Conservation (phyloP, 2,329 filamentous ascomycete species). For the Fusarium solani-melongenae region DNA sequence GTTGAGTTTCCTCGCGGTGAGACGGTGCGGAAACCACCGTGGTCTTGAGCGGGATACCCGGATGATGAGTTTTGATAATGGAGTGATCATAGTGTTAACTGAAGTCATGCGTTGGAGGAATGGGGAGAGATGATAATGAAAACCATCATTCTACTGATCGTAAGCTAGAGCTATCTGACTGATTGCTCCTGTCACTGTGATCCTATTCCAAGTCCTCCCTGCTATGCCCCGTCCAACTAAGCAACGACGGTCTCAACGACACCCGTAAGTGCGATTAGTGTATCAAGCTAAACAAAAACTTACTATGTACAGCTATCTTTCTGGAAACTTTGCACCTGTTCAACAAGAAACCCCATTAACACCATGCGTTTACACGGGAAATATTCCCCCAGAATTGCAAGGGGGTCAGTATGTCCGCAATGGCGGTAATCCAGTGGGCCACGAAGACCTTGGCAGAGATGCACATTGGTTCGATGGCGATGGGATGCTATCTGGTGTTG, state of each 20-base stretch:
- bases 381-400: conserved; percentile 71
- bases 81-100: background rate
- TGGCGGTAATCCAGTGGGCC: conserved; percentile 74
- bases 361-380: conserved; percentile 66
- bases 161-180: background rate
- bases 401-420: conserved; percentile 80
- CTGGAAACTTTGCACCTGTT: conserved; percentile 77
- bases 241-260: background rate
- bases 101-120: fast-evolving
- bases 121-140: background rate
- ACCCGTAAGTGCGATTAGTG: conserved; percentile 6
- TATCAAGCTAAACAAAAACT: conserved; percentile 50
- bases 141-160: background rate
- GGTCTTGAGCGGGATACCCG: background rate
- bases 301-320: conserved; percentile 61
- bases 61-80: background rate
- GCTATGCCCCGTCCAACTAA: background rate
- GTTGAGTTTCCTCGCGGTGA: background rate
- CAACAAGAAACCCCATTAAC: conserved; percentile 65
- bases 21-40: background rate
- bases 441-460: conserved; percentile 69
- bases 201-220: background rate
- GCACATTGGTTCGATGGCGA: conserved; percentile 82
- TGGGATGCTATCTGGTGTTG: conserved; percentile 77
- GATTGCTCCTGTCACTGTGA: background rate